Evolutionary conservation across 2,329 filamentous ascomycete species (phyloP).

Genomic region (Clarireedia paspali): DNA sequence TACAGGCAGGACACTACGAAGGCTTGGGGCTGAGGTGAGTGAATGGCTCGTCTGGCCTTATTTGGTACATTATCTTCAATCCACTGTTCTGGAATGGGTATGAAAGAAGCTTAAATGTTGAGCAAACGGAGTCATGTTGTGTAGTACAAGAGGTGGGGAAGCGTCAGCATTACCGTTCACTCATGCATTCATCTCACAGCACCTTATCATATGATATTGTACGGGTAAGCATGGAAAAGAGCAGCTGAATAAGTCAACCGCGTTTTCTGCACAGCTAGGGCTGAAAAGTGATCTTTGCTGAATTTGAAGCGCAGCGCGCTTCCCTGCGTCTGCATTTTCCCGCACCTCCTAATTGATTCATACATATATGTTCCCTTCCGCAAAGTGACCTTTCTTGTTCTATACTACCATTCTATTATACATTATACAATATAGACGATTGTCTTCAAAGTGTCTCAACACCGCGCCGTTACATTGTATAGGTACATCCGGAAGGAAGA

Average conservation of each 20-base stretch:
- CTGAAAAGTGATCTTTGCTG: neutral
- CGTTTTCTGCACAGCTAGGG: conserved; percentile 2
- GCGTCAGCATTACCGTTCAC: neutral
- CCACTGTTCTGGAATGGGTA: neutral
- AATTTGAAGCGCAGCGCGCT: conserved; percentile 4
- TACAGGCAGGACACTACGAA: neutral
- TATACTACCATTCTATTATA: too few species aligned
- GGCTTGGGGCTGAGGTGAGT: conserved; percentile 6
- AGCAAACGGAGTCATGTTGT: neutral
- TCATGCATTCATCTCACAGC: neutral
- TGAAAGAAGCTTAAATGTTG: conserved; percentile 6
- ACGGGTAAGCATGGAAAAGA: neutral
- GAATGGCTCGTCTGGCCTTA: conserved; percentile 6
- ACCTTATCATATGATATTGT: neutral
- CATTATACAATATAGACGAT: too few species aligned
- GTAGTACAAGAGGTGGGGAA: conserved; percentile 1
- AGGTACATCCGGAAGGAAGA: neutral
- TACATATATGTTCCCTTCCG: too few species aligned
- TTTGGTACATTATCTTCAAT: neutral
- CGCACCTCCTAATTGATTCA: neutral
- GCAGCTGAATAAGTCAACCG: conserved; percentile 3
- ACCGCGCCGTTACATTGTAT: too few species aligned
- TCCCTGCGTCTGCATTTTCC: conserved; percentile 4
- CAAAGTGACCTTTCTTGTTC: too few species aligned
- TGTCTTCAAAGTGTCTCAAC: too few species aligned